Conservation (phyloP, 2,329 filamentous ascomycete species). For the Alternaria tenuissima region DNA sequence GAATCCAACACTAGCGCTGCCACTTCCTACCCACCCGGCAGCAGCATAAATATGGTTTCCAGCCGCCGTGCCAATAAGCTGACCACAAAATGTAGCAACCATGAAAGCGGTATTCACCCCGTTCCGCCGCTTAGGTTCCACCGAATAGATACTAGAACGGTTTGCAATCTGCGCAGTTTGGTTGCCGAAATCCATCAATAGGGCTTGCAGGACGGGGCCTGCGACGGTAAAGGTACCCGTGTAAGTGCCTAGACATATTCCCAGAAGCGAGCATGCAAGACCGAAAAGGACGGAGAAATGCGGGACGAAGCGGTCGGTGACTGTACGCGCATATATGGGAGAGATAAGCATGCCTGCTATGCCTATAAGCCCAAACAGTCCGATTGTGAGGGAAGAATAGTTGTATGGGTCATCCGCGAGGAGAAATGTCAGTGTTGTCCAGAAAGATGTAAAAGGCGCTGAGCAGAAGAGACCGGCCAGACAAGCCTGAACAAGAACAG, state of each 20-base stretch:
- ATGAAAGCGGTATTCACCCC: slow-evolving; percentile 85
- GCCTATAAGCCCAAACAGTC: slow-evolving; percentile 80
- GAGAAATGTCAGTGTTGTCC: slow-evolving; percentile 82
- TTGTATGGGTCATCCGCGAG: slow-evolving; percentile 74
- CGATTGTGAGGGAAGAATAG: slow-evolving; percentile 73
- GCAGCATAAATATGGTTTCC: slow-evolving; percentile 64
- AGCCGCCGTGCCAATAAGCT: slow-evolving; percentile 70
- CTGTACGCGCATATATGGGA: slow-evolving; percentile 72
- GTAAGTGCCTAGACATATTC: slow-evolving; percentile 73
- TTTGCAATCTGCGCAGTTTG: slow-evolving; percentile 80
- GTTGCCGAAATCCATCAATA: slow-evolving; percentile 74
- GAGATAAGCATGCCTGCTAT: slow-evolving; percentile 72
- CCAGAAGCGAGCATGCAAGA: slow-evolving; percentile 65
- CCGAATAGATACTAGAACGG: slow-evolving; percentile 71
- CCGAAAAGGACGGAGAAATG: slow-evolving; percentile 73
- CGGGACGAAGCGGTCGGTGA: slow-evolving; percentile 76
- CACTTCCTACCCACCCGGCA: slow-evolving; percentile 65
- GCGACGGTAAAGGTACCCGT: slow-evolving; percentile 71
- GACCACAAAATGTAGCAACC: slow-evolving; percentile 77
- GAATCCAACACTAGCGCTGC: slow-evolving; percentile 65
- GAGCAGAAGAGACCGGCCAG: slow-evolving; percentile 70
- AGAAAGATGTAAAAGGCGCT: slow-evolving; percentile 71
- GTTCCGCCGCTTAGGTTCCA: slow-evolving; percentile 76
- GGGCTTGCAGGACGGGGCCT: slow-evolving; percentile 76
- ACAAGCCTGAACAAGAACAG: slow-evolving; percentile 74